Evolutionary conservation across 805 yeast genomes (phyloP), one percentile per base, ranked within the genome.

Genomic region (Candida tallmaniae): DNA sequence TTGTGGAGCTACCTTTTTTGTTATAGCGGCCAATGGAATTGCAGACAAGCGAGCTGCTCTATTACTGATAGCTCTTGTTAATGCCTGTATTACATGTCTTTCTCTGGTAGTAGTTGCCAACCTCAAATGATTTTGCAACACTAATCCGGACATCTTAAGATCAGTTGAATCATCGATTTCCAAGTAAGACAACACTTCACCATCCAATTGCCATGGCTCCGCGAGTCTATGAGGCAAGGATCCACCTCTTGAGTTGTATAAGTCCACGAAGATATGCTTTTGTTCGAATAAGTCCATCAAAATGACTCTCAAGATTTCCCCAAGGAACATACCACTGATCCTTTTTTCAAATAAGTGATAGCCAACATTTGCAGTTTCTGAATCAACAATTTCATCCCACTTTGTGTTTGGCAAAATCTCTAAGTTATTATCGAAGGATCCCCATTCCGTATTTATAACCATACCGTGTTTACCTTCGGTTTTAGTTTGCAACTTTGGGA

Each of bases 381-480:
- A 56, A 56, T 90, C 95, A 45, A 90, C 77, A 18, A 62, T 67
- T 31, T 64, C 58, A 63, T 90, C 98, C 56, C 79, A 89, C 40
- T 76, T 74, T 4, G 95, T 84, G 31, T 68, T 73, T 40, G 97
- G 97, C 43, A 90, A 68, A 26, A 78, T 67, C 45, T 76, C 69
- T 41, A 88, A 69, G 15, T 76, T 80, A 54, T 90, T 90, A 61
- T 90, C 97, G 51, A 89, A 90, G 27, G 96, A 87, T 43, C 97
- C 97, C 96, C 97, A 93, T 62, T 93, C 98, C 29, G 96, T 89
- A 65, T 89, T 89, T 49, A 89, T 74, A 43, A 87, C 83, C 96
- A 89, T 89, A 43, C 80, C 78, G 14, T 27, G 37, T 22, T 38
- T 38, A 8, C 23, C 23, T 23, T 30, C 26, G 14, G 40, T 33